Percentiles rank a stretch among this genome's conserved stretches.
Conservation (phyloP, 345 rosid species). For the Citrus australasica region DNA sequence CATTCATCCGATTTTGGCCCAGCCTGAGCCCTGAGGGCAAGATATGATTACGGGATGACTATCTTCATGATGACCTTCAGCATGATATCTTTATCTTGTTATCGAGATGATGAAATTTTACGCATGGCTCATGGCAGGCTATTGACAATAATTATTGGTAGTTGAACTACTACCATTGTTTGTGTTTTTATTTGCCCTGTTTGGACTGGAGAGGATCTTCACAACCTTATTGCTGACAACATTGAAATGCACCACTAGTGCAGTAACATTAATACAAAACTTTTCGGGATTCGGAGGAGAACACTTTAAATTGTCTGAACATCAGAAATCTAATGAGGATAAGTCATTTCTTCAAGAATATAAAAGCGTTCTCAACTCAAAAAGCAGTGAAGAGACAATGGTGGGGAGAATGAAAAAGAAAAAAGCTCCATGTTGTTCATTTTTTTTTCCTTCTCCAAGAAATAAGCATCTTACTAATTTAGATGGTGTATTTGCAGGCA, state of each 20-base stretch:
- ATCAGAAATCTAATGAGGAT: background rate
- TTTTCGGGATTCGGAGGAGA: constrained; percentile 24
- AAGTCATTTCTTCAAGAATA: constrained; percentile 25
- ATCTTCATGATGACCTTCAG: constrained; percentile 44
- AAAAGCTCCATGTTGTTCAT: no score
- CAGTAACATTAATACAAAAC: background rate
- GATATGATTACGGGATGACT: constrained; percentile 39
- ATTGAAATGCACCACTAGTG: background rate
- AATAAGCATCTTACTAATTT: background rate
- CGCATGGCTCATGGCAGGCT: constrained; percentile 24
- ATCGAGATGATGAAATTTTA: constrained; percentile 11
- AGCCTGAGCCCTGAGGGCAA: constrained; percentile 33
- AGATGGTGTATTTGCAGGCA: constrained; percentile 21
- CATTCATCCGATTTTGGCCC: constrained; percentile 34
- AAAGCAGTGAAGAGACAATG: constrained; percentile 33
- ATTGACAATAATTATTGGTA: constrained; percentile 29
- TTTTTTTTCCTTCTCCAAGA: background rate
- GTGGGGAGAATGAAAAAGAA: constrained; percentile 4
- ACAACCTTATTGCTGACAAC: constrained; percentile 16
- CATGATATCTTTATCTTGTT: constrained; percentile 32
- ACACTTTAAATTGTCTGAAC: constrained; percentile 3
- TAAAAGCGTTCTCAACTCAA: constrained; percentile 26
- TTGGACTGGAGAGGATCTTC: constrained; percentile 29
- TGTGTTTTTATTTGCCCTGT: constrained; percentile 24
- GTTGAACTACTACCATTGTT: background rate